Evolutionary conservation across 2,329 filamentous ascomycete species (phyloP).

Genomic region (Microdochium bolleyi): DNA sequence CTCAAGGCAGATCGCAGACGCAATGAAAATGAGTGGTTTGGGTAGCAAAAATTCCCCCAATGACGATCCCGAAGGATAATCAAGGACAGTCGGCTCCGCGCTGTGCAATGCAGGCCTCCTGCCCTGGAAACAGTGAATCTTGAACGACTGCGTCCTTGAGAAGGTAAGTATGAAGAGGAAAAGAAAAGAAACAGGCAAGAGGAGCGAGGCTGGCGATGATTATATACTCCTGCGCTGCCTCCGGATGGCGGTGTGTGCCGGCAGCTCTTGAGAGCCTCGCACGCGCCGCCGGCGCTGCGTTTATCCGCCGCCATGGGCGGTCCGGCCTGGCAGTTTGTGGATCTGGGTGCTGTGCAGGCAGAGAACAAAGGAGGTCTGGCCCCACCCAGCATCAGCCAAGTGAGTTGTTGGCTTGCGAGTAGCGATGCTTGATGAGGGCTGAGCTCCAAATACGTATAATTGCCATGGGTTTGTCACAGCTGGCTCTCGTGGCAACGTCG

Average conservation of each 20-base stretch:
- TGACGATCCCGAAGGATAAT: constrained; percentile 46
- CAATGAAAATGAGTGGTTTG: constrained; percentile 20
- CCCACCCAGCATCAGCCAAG: too few species aligned
- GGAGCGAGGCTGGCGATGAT: constrained; percentile 2
- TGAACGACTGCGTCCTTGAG: constrained; percentile 33
- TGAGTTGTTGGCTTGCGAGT: too few species aligned
- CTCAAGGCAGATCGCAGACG: constrained; percentile 33
- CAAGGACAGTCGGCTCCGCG: constrained; percentile 38
- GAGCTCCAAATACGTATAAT: too few species aligned
- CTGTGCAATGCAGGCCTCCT: constrained; percentile 45
- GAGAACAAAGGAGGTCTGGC: too few species aligned
- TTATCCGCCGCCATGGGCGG: too few species aligned
- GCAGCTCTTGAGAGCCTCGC: too few species aligned
- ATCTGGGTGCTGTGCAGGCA: too few species aligned
- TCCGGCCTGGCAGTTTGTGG: too few species aligned
- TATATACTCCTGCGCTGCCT: constrained; percentile 9
- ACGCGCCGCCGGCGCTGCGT: too few species aligned
- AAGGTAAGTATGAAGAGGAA: constrained; percentile 46
- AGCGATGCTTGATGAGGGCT: too few species aligned
- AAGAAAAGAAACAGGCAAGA: constrained; percentile 16
- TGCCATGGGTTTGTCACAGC: too few species aligned
- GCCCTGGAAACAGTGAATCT: constrained; percentile 29
- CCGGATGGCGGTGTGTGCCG: not conserved
- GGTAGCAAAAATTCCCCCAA: constrained; percentile 40
- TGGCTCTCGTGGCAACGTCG: too few species aligned